Base-by-base conservation (phyloP, 495 filamentous ascomycete genomes). In the Xylaria palmicola region DNA sequence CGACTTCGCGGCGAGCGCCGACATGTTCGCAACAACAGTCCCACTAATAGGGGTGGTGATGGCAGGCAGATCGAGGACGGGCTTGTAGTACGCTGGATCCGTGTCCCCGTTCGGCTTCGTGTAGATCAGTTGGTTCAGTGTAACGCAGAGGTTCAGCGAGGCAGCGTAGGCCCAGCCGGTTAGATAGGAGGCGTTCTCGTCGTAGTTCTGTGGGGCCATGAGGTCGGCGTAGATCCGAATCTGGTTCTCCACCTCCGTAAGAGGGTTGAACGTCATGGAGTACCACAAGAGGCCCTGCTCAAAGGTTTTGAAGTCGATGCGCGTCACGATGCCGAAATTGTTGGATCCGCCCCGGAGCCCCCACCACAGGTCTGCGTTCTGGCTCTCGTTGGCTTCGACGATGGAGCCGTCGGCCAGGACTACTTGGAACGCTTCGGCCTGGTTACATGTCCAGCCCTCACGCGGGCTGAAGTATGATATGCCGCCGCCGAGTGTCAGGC, bases 331-430 rank as follows among this genome's bases (percentile, higher is more conserved):
- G 12, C 83, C 83, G 49, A 84, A 83, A 71, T 82, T 85, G 70
- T 73, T 79, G 54, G 71, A 74, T 8, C 83, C 83, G 12, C 82
- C 83, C 62, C 79, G 77, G 51, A 86, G 73, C 6, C 80, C 83
- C 69, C 75, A 77, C 68, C 71, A 83, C 2, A 86, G 73, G 62
- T 85, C 83, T 2, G 72, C 17, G 62, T 83, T 50, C 10, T 56
- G 45, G 5, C 37, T 72, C 2, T 67, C 63, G 6, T 80, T 78
- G 6, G 75, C 76, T 1, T 71, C 65, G 10, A 81, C 74, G 40
- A 83, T 66, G 40, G 66, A 75, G 7, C 80, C 82, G 60, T 87
- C 76, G 3, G 84, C 84, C 10, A 90, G 79, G 6, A 90, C 86
- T 6, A 88, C 79, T 64, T 84, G 71, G 59, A 77, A 85, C 26